Evolutionary conservation across 805 yeast species (phyloP).

Genomic region (Candida saitoana): DNA sequence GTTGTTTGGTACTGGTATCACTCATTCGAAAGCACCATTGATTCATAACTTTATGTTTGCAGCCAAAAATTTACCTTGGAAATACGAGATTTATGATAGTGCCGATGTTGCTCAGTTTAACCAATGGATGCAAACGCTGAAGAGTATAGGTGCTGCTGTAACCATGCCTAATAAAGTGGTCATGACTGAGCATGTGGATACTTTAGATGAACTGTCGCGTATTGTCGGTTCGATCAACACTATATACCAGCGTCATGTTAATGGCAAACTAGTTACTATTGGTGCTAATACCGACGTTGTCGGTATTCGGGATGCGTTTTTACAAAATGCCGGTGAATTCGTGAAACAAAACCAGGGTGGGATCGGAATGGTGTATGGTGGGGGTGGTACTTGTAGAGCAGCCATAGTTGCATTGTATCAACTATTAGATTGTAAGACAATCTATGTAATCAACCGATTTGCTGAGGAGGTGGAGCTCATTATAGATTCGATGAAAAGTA

Average conservation of each 20-base stretch:
- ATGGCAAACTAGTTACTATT: slow-evolving; percentile 13
- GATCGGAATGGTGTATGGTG: slow-evolving; percentile 32
- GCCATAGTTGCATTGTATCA: slow-evolving; percentile 27
- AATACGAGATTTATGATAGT: slow-evolving; percentile 21
- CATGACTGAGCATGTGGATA: slow-evolving; percentile 23
- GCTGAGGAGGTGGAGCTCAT: slow-evolving; percentile 22
- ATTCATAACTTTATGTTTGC: slow-evolving; percentile 23
- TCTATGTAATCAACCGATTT: slow-evolving; percentile 28
- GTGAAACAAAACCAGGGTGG: slow-evolving; percentile 8
- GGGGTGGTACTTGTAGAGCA: slow-evolving; percentile 33
- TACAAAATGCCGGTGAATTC: slow-evolving; percentile 6
- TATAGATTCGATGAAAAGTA: slow-evolving; percentile 14
- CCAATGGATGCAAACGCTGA: slow-evolving; percentile 7
- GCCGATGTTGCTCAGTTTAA: slow-evolving; percentile 17
- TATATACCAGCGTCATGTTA: slow-evolving; percentile 20
- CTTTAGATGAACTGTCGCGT: slow-evolving; percentile 23
- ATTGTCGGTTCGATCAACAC: slow-evolving; percentile 34
- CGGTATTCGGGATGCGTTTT: slow-evolving; percentile 27
- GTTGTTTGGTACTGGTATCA: slow-evolving; percentile 21
- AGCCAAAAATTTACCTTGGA: slow-evolving; percentile 20
- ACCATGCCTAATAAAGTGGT: slow-evolving; percentile 30
- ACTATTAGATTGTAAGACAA: slow-evolving; percentile 20
- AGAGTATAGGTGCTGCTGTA: slow-evolving; percentile 24
- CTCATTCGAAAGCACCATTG: slow-evolving; percentile 25
- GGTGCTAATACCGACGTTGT: slow-evolving; percentile 33